Evolutionary conservation across 495 filamentous ascomycete genomes (phyloP).

Genomic region (Penicillium pancosmium): DNA sequence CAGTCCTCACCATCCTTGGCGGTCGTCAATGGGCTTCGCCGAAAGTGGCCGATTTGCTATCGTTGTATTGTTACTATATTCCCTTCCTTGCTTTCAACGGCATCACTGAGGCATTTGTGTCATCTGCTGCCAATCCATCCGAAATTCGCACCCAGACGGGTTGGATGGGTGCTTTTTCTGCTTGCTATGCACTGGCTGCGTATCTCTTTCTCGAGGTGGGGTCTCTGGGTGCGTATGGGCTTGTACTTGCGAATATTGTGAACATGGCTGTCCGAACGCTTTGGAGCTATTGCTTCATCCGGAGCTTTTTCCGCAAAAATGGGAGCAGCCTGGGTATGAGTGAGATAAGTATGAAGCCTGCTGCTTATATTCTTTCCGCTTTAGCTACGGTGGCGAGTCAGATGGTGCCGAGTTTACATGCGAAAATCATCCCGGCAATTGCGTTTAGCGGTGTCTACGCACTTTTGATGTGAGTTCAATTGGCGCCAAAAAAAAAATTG

Average conservation of each 20-base stretch:
- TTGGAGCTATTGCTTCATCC: slow-evolving; percentile 78
- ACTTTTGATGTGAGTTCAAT: slow-evolving; percentile 59
- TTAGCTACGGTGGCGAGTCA: slow-evolving; percentile 34
- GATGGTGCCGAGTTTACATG: slow-evolving; percentile 14
- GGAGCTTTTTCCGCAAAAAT: slow-evolving; percentile 55
- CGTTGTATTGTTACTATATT: slow-evolving; percentile 87
- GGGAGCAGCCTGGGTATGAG: slow-evolving; percentile 32
- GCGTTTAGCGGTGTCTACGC: slow-evolving; percentile 56
- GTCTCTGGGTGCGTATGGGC: slow-evolving; percentile 70
- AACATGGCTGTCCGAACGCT: slow-evolving; percentile 82
- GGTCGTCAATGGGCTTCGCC: slow-evolving; percentile 70
- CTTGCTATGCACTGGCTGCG: slow-evolving; percentile 69
- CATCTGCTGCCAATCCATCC: slow-evolving; percentile 70
- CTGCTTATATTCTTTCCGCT: slow-evolving; percentile 37
- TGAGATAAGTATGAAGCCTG: slow-evolving; percentile 31
- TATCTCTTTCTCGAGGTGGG: slow-evolving; percentile 69
- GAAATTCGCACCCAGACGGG: slow-evolving; percentile 74
- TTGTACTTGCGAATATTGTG: slow-evolving; percentile 82
- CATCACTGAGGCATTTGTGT: slow-evolving; percentile 88
- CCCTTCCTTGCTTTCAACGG: slow-evolving; percentile 92
- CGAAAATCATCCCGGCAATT: slow-evolving; percentile 54
- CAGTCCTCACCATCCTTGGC: slow-evolving; percentile 70
- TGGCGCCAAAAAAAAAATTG: no score
- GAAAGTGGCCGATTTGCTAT: slow-evolving; percentile 68
- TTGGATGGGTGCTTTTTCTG: slow-evolving; percentile 81